Evolutionary conservation across 2,329 filamentous ascomycete species (phyloP).

Genomic region (Sporothrix euskadiensis): DNA sequence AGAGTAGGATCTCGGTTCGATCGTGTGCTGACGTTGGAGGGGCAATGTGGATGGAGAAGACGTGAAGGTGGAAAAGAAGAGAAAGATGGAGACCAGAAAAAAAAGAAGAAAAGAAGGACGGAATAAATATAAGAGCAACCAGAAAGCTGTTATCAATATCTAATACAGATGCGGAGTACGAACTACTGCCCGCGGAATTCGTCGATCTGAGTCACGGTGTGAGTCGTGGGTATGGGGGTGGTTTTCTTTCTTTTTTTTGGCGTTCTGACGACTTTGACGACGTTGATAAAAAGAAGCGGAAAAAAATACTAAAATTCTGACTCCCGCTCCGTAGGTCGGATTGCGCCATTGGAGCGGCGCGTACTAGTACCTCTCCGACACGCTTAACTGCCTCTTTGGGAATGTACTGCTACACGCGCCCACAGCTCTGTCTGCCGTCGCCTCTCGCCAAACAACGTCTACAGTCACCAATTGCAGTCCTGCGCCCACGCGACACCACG

Average conservation of each 20-base stretch:
- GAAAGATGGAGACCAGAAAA: not conserved
- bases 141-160: not conserved
- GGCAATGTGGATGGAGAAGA: not conserved
- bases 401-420: not conserved
- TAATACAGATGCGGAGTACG: not conserved
- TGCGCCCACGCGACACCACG: not conserved
- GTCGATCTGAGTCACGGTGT: conserved; percentile 27
- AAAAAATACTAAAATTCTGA: conserved; percentile 20
- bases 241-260: not conserved
- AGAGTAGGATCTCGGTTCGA: not conserved
- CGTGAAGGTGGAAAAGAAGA: not conserved
- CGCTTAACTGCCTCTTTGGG: not conserved
- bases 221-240: conserved; percentile 5
- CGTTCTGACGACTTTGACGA: not conserved
- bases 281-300: not conserved
- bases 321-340: conserved; percentile 23
- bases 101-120: not conserved
- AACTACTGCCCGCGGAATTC: not conserved
- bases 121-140: not conserved
- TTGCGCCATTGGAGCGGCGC: conserved; percentile 21
- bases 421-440: not conserved
- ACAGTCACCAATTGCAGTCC: not conserved
- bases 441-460: not conserved
- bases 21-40: not conserved
- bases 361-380: not conserved